Conservation (phyloP, 2,329 filamentous ascomycete genomes). For the Xylaria sp. region DNA sequence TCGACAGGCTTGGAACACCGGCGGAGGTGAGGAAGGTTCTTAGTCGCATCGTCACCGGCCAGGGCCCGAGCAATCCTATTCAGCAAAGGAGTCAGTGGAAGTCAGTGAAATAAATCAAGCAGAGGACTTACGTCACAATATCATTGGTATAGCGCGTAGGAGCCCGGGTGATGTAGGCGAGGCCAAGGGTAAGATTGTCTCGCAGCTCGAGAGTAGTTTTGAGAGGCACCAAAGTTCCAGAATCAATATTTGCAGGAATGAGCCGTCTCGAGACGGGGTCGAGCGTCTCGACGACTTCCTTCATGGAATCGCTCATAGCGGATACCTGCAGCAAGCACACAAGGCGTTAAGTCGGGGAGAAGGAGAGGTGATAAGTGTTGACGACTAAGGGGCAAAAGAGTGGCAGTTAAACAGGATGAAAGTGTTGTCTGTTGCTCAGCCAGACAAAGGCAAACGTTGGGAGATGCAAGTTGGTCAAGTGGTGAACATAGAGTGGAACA, state of each 20-base stretch:
- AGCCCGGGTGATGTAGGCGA: constrained; percentile 76
- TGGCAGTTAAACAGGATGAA: constrained; percentile 13
- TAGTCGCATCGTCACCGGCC: constrained; percentile 69
- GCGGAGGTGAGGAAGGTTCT: constrained; percentile 76
- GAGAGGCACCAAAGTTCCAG: constrained; percentile 63
- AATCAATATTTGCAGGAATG: constrained; percentile 47
- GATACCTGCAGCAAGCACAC: constrained; percentile 47
- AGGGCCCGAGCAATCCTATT: constrained; percentile 62
- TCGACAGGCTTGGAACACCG: constrained; percentile 78
- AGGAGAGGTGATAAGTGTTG: constrained; percentile 19
- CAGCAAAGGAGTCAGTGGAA: constrained; percentile 42
- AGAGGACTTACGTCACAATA: constrained; percentile 72
- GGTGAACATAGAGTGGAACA: constrained; percentile 19
- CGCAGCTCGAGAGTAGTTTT: constrained; percentile 72
- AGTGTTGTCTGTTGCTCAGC: constrained; percentile 3
- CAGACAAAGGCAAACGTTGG: constrained; percentile 13
- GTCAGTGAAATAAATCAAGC: background rate
- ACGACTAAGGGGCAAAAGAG: constrained; percentile 19
- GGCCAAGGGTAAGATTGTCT: constrained; percentile 66
- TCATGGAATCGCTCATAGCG: constrained; percentile 53
- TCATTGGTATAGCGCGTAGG: constrained; percentile 77
- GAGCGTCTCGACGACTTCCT: constrained; percentile 52
- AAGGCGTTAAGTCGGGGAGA: constrained; percentile 43
- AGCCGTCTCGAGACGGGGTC: constrained; percentile 51
- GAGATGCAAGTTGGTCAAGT: constrained; percentile 13